Conservation (phyloP, 108 stramenopile genomes). For the Cyclotella sp. region DNA sequence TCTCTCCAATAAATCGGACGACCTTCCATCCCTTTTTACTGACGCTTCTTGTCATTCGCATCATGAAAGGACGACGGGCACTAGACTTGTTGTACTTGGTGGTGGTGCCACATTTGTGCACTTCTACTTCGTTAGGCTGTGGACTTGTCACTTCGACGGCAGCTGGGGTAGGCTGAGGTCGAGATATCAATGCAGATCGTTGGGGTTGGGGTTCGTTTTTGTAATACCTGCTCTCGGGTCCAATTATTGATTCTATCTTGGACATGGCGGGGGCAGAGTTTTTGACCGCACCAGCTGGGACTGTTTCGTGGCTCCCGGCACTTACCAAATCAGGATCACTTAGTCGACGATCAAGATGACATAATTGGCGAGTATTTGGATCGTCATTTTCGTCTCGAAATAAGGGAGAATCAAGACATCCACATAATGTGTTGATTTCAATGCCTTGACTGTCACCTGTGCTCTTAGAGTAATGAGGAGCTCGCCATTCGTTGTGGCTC, state of each 20-base stretch:
- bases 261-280: conserved; percentile 8
- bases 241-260: conserved; percentile 42
- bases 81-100: not conserved
- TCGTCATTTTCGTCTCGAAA: conserved; percentile 29
- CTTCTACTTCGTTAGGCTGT: not conserved
- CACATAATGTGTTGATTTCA: conserved; percentile 7
- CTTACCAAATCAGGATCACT: conserved; percentile 12
- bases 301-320: not conserved
- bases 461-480: not conserved
- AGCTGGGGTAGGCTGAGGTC: not conserved
- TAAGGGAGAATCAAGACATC: conserved; percentile 26
- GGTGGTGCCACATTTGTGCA: not conserved
- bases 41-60: conserved; percentile 4
- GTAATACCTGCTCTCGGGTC: conserved; percentile 42
- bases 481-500: conserved; percentile 14
- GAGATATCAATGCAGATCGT: not conserved
- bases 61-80: not conserved
- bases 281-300: not conserved
- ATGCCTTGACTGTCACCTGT: conserved; percentile 4
- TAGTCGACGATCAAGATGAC: conserved; percentile 21
- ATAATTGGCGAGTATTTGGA: not conserved
- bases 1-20: conserved; percentile 12
- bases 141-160: not conserved
- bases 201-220: conserved; percentile 8
- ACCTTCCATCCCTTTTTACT: conserved; percentile 35